These are phyloP conservation scores for Ophiostoma quercus DNA, from an alignment of 2,329 filamentous ascomycete species.

Conservation along the genomic window DNA sequence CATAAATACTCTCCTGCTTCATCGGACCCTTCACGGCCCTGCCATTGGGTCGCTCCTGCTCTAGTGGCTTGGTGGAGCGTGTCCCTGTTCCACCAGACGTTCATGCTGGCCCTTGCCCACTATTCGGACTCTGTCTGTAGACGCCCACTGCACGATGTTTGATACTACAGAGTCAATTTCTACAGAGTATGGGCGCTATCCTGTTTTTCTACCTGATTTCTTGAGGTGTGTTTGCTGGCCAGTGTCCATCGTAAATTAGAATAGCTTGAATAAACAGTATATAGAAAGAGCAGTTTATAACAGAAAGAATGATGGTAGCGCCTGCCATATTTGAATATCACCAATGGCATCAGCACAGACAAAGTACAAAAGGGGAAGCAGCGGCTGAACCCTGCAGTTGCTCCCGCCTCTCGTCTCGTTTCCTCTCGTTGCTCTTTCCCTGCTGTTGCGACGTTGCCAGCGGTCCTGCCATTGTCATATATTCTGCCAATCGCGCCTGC, in stretches of 20 bases:
- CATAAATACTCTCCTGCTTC: not conserved
- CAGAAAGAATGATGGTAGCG: not conserved
- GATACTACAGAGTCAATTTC: not conserved
- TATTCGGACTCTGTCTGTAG: not conserved
- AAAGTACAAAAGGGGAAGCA: not conserved
- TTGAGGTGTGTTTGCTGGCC: too few species aligned
- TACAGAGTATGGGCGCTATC: too few species aligned
- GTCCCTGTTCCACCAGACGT: constrained; percentile 7
- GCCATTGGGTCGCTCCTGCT: constrained; percentile 1
- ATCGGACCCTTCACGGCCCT: not conserved
- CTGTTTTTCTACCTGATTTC: too few species aligned
- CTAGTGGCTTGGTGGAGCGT: constrained; percentile 4
- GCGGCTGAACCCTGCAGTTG: constrained; percentile 21
- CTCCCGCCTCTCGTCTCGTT: not conserved
- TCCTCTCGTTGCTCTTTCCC: not conserved
- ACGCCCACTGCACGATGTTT: not conserved
- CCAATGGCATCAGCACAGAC: constrained; percentile 10
- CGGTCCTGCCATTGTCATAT: not conserved
- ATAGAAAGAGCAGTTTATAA: too few species aligned
- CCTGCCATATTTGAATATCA: not conserved
- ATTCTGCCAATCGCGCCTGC: not conserved
- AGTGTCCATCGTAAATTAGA: too few species aligned
- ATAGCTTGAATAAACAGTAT: too few species aligned
- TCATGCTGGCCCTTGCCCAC: not conserved
- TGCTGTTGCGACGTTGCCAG: constrained; percentile 9